Conservation (phyloP, 192 early-diverging fungal species). For the Gryganskiella cystojenkinii region DNA sequence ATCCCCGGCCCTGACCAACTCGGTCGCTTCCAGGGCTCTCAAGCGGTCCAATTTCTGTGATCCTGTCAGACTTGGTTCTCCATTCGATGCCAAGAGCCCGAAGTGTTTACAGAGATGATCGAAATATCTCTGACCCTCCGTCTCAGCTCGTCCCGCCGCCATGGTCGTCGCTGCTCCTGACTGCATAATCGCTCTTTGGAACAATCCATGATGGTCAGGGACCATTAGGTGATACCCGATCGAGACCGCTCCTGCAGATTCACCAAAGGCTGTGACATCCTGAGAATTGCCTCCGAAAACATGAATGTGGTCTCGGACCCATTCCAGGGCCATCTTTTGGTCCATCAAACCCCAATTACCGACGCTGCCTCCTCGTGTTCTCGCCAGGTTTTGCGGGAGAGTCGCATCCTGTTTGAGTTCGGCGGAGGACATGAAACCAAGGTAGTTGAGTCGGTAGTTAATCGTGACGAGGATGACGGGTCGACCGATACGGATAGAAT, state of each 20-base stretch:
- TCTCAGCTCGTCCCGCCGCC: constrained; percentile 2
- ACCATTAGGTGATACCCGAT: constrained; percentile 13
- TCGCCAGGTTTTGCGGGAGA: background rate
- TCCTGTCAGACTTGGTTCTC: no score
- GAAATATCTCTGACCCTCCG: constrained; percentile 14
- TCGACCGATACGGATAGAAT: constrained; percentile 12
- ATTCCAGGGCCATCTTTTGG: constrained; percentile 60
- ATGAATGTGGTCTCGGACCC: constrained; percentile 52
- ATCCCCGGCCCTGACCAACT: constrained; percentile 23
- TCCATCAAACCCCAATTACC: constrained; percentile 61
- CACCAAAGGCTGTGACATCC: constrained; percentile 22
- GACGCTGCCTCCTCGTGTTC: background rate
- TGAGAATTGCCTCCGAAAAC: constrained; percentile 17
- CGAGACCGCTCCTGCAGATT: constrained; percentile 23
- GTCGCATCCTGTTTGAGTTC: constrained; percentile 14
- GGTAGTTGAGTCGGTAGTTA: constrained; percentile 41
- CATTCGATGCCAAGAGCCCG: background rate
- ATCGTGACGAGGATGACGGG: constrained; percentile 27
- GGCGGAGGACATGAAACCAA: constrained; percentile 33
- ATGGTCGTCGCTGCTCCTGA: constrained; percentile 15
- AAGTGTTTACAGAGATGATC: constrained; percentile 19
- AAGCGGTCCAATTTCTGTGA: constrained; percentile 5
- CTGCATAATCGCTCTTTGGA: constrained; percentile 19
- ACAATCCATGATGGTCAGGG: constrained; percentile 22
- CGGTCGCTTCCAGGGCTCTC: constrained; percentile 4